These are phyloP conservation scores for Aspergillus intermedius DNA, from an alignment of 2,329 filamentous ascomycete genomes.

Conservation along the genomic window DNA sequence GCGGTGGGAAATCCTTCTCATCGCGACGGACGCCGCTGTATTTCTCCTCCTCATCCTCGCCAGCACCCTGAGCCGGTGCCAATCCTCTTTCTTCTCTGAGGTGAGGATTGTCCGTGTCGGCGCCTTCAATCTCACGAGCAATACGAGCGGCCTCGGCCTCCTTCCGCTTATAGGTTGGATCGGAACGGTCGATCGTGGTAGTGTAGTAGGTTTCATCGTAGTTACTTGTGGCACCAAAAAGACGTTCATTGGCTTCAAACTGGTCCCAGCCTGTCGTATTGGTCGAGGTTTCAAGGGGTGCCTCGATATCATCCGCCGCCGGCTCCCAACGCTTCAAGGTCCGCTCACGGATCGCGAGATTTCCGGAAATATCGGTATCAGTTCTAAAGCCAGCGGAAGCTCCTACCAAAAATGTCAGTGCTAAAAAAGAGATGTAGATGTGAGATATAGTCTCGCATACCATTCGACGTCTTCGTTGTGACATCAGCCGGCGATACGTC, in stretches of 20 bases:
- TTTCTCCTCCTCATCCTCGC: constrained; percentile 84
- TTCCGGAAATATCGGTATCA: constrained; percentile 79
- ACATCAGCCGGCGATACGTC: constrained; percentile 49
- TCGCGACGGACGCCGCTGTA: constrained; percentile 89
- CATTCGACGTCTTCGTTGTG: constrained; percentile 50
- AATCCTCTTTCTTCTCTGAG: constrained; percentile 81
- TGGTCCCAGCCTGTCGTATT: constrained; percentile 69
- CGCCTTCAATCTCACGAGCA: constrained; percentile 82
- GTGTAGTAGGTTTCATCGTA: constrained; percentile 96
- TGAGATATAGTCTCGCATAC: constrained; percentile 34
- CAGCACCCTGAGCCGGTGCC: constrained; percentile 57
- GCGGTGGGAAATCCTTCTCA: constrained; percentile 54
- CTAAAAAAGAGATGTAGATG: neutral
- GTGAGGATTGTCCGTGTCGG: constrained; percentile 67
- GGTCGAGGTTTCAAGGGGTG: constrained; percentile 62
- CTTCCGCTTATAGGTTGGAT: constrained; percentile 73
- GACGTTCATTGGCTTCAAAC: constrained; percentile 79
- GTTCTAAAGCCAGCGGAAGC: constrained; percentile 68
- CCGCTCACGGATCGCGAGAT: constrained; percentile 62
- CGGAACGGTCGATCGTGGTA: constrained; percentile 75
- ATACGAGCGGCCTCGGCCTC: constrained; percentile 73
- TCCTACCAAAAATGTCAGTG: constrained; percentile 43
- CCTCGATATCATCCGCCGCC: constrained; percentile 54
- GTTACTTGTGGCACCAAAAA: constrained; percentile 80
- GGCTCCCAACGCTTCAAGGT: constrained; percentile 77